Evolutionary conservation across 148 eudicot genomes (phyloP).

Genomic region (Camellia japonica): DNA sequence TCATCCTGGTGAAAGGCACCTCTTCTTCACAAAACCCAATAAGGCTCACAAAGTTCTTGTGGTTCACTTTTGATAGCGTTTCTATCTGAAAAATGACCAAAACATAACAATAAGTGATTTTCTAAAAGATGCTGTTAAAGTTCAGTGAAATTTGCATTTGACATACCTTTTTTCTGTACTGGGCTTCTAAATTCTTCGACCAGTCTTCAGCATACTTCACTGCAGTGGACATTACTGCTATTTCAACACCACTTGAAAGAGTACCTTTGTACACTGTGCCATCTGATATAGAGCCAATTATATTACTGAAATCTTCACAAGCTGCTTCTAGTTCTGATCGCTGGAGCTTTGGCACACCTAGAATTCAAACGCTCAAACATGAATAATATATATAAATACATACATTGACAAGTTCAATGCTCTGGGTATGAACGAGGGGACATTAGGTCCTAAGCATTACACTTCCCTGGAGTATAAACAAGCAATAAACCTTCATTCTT

Average conservation of each 20-base stretch:
- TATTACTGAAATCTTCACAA: slow-evolving; percentile 89
- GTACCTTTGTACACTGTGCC: slow-evolving; percentile 84
- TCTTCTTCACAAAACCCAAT: slow-evolving; percentile 89
- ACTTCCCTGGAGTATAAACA: not conserved
- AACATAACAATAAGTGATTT: not conserved
- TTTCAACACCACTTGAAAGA: slow-evolving; percentile 82
- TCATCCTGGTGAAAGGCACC: slow-evolving; percentile 87
- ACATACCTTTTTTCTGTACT: slow-evolving; percentile 70
- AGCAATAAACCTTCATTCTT: not conserved
- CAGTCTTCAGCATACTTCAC: slow-evolving; percentile 56
- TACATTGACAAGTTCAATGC: too few species aligned
- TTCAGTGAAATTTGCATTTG: slow-evolving; percentile 1
- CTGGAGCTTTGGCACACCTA: slow-evolving; percentile 86
- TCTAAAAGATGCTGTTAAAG: not conserved
- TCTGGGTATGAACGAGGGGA: too few species aligned
- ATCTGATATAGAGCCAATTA: slow-evolving; percentile 59
- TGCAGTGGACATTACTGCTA: slow-evolving; percentile 71
- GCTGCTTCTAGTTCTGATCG: slow-evolving; percentile 74
- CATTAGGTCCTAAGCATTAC: not conserved
- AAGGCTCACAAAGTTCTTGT: slow-evolving; percentile 92
- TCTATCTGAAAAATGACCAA: slow-evolving; percentile 54
- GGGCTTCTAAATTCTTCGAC: slow-evolving; percentile 62
- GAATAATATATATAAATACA: not conserved
- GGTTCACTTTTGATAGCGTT: slow-evolving; percentile 75
- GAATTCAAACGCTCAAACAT: slow-evolving; percentile 4